Percentiles rank a stretch among this genome's conserved stretches.
These are phyloP conservation scores for Pleurotus ostreatus DNA, from an alignment of 768 basidiomycete species.

Conservation along the genomic window DNA sequence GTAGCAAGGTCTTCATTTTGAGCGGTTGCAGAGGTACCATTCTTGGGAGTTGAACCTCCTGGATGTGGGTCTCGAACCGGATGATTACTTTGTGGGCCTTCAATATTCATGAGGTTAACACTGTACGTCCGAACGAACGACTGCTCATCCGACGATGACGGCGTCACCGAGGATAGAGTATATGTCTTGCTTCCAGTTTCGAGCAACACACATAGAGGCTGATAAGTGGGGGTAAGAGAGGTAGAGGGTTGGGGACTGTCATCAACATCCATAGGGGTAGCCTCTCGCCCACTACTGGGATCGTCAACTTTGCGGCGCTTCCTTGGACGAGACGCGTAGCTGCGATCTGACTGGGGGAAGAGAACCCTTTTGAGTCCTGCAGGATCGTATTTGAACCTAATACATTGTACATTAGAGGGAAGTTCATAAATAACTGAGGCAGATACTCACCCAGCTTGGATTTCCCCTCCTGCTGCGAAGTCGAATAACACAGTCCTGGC, in stretches of 20 bases:
- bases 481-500: slow-evolving; percentile 29
- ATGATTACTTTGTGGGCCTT: slow-evolving; percentile 11
- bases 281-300: slow-evolving; percentile 3
- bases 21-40: background rate
- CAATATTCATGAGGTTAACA: slow-evolving; percentile 33
- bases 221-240: background rate
- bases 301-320: slow-evolving; percentile 28
- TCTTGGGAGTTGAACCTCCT: background rate
- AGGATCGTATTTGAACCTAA: slow-evolving; percentile 53
- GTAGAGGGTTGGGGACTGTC: background rate
- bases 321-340: slow-evolving; percentile 17
- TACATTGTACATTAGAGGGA: slow-evolving; percentile 1
- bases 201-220: slow-evolving; percentile 23
- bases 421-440: background rate
- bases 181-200: slow-evolving; percentile 40
- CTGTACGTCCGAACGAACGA: slow-evolving; percentile 23
- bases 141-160: slow-evolving; percentile 14
- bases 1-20: background rate
- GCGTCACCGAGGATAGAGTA: slow-evolving; percentile 23
- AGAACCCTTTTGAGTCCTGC: slow-evolving; percentile 35
- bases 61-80: background rate
- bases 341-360: slow-evolving; percentile 29
- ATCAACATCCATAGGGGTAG: slow-evolving; percentile 13
- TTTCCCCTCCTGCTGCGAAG: slow-evolving; percentile 21
- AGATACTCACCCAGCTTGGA: slow-evolving; percentile 40